Percentiles rank a stretch among this genome's conserved stretches.
phyloP scores from a whole-genome alignment of 345 rosid species.

The Populus alba region DNA sequence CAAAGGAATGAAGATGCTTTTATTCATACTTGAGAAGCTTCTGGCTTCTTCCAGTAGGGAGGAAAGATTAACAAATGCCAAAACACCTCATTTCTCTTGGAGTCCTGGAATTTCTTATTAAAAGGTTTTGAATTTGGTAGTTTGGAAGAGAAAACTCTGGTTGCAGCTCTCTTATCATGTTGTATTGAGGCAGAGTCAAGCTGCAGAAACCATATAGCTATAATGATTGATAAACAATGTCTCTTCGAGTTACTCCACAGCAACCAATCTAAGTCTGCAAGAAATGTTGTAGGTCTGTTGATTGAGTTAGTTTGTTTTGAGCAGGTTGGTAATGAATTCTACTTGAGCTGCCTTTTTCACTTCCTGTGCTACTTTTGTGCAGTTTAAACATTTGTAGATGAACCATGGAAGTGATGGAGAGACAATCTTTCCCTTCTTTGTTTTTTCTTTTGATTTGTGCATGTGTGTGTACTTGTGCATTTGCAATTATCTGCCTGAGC shows the following conservation, averaged over 20 bases:
- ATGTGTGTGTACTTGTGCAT: no score
- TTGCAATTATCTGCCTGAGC: background rate
- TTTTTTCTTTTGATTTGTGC: background rate
- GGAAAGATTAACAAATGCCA: slow-evolving; percentile 40
- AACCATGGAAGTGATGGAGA: background rate
- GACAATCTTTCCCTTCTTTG: background rate
- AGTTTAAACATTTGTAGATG: background rate
- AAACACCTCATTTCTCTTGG: slow-evolving; percentile 46
- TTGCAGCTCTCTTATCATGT: slow-evolving; percentile 38
- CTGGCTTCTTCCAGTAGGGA: slow-evolving; percentile 33
- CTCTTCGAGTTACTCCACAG: slow-evolving; percentile 47
- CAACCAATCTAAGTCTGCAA: slow-evolving; percentile 38
- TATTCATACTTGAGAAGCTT: slow-evolving; percentile 41
- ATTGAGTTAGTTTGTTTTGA: slow-evolving; percentile 45
- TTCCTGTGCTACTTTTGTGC: slow-evolving; percentile 4
- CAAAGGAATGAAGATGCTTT: slow-evolving; percentile 30
- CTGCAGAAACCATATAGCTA: slow-evolving; percentile 45
- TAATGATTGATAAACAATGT: slow-evolving; percentile 26
- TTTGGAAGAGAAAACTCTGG: slow-evolving; percentile 35
- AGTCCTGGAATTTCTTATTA: slow-evolving; percentile 46
- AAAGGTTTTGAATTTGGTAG: slow-evolving; percentile 37
- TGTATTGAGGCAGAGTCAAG: slow-evolving; percentile 52
- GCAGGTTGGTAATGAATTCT: slow-evolving; percentile 33
- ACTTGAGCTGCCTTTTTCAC: background rate
- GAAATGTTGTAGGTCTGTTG: slow-evolving; percentile 40